Evolutionary conservation across 108 stramenopile species (phyloP).

Genomic region (Schizochytrium sp.): DNA sequence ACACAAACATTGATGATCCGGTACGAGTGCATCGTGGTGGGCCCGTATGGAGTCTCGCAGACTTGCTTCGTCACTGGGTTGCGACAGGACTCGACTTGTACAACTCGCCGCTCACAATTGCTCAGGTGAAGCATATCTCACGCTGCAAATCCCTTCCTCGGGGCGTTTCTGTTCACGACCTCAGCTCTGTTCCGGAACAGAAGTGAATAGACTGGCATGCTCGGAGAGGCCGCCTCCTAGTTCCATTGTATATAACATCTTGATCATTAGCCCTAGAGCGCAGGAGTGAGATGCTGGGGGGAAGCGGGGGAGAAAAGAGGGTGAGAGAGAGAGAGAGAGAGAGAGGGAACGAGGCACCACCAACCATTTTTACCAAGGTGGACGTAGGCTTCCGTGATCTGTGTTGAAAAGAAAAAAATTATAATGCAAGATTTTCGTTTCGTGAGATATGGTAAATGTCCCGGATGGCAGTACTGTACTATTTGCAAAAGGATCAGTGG

Average conservation of each 20-base stretch:
- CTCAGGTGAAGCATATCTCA: neutral
- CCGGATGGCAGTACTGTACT: neutral
- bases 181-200: too few species aligned
- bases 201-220: too few species aligned
- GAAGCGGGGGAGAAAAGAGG: too few species aligned
- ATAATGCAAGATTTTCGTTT: neutral
- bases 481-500: too few species aligned
- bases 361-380: too few species aligned
- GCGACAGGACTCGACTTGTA: neutral
- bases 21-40: neutral
- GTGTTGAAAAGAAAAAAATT: neutral
- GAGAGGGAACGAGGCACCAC: too few species aligned
- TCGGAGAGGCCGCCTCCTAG: too few species aligned
- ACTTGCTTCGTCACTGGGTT: neutral
- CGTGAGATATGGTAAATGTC: neutral
- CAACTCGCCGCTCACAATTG: constrained; percentile 7
- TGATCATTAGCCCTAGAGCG: too few species aligned
- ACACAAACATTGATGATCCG: neutral
- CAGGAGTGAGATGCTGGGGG: too few species aligned
- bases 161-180: too few species aligned
- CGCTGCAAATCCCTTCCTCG: neutral
- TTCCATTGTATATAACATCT: too few species aligned
- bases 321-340: too few species aligned
- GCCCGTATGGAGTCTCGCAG: neutral
- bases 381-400: neutral